phyloP scores from a whole-genome alignment of 2,329 filamentous ascomycete genomes.

The Clonostachys rhizophaga region DNA sequence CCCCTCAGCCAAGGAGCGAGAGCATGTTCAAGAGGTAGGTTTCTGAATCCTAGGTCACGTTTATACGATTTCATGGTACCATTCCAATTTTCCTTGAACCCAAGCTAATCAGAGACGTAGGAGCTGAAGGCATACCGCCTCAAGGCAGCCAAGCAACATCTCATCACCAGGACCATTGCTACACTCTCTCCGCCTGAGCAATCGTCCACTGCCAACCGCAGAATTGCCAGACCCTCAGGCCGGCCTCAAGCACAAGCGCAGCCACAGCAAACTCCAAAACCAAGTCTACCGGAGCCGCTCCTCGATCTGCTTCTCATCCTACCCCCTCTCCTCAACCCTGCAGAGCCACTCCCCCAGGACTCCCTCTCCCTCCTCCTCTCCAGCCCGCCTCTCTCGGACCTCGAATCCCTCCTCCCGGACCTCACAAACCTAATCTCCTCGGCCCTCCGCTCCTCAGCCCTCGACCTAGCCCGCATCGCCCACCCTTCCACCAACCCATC shows the following conservation, averaged over 20 bases:
- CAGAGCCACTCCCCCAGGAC: conserved; percentile 11
- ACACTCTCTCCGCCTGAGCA: conserved; percentile 28
- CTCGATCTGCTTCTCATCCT: conserved; percentile 51
- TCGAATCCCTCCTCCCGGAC: conserved; percentile 41
- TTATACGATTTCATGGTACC: not conserved
- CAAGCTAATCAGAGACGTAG: conserved; percentile 18
- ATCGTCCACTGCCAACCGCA: conserved; percentile 5
- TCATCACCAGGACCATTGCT: conserved; percentile 45
- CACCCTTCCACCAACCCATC: conserved; percentile 47
- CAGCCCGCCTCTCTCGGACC: conserved; percentile 40
- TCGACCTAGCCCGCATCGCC: conserved; percentile 39
- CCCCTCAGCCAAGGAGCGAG: conserved; percentile 42
- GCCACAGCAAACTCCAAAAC: conserved; percentile 7
- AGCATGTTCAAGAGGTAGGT: conserved; percentile 42
- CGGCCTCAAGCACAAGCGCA: conserved; percentile 11
- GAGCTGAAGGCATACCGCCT: conserved; percentile 44
- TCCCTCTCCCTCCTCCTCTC: conserved; percentile 39
- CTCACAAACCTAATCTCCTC: conserved; percentile 42
- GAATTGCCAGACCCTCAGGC: conserved; percentile 10
- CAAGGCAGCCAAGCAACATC: conserved; percentile 39
- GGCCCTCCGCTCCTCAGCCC: conserved; percentile 42
- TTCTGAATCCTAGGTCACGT: not conserved
- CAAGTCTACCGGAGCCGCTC: conserved; percentile 34
- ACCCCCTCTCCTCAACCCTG: conserved; percentile 36
- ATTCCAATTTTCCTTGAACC: not conserved